Evolutionary conservation across 2,329 filamentous ascomycete species (phyloP), one percentile per base, ranked within the genome.

Genomic region (Rutstroemia sp.): DNA sequence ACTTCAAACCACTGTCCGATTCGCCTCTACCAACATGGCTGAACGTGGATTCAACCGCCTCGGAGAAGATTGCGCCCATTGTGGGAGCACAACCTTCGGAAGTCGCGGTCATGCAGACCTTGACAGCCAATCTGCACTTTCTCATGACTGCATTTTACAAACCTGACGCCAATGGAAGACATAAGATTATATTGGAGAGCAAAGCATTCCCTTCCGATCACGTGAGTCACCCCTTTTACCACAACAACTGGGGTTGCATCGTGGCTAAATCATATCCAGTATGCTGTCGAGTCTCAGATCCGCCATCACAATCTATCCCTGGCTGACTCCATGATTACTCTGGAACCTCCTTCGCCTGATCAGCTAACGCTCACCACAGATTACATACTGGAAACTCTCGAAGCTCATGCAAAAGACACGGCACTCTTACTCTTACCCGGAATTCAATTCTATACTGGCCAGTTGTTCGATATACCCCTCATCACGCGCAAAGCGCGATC

Each of bases 151-250:
- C 87, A 65, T 92, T 92, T 73, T 92, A 91, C 71, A 78, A 75
- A 38, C 88, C 88, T 0, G 84, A 81, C 7, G 63, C 79, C 73
- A 72, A 72, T 41, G 72, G 73, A 19, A 70, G 70, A 54, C 86
- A 85, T 70, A 91, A 90, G 72, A 88, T 92, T 61, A 86, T 92
- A 58, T 77, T 92, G 30, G 88, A 92, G 70, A 83, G 81, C 60
- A 91, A 90, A 68, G 88, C 88, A 0, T 92, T 92, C 66, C 88
- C 88, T 0, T 89, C 85, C 70, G 88, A 92, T 70, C 86, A 90
- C 73, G 86, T 89, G 78, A 64, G 79, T 67, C 46, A n/a, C 37
- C 27, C 41, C 56, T 56, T 56, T 58, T 37, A 12, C 23, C 45
- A 50, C 34, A 25, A 18, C 41, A 18, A 37, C 16, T 27, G 34